Base-by-base conservation (phyloP, 2,329 filamentous ascomycete genomes). In the Colletotrichum sp. region DNA sequence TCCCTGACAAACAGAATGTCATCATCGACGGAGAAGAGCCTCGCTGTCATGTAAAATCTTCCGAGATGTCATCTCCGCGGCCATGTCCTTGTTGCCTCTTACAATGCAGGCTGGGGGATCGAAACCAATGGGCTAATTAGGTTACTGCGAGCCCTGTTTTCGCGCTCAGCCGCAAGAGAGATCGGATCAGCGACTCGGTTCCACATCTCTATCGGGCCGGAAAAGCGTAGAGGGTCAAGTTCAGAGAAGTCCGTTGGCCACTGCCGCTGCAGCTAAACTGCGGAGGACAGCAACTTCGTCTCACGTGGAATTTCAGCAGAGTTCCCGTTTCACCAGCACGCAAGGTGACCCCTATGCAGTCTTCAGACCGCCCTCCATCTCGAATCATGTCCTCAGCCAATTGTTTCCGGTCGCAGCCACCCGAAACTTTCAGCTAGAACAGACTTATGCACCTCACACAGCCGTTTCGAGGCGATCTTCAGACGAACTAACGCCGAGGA, bases 381-480 rank as follows among this genome's bases (percentile, higher is more conserved):
- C 52, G 70, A 60, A 26, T 69, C 59, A 49, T 74, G 57, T 64
- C 68, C 59, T 73, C 44, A 8, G 32, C 18, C 18, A 60, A 18
- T 24, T 65, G 68, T 70, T 75, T 62, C 65, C 26, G 26, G 71
- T 66, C 59, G 32, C 57, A 18, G 49, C 18, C 7, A 39, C 18
- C 34, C 71, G 73, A 74, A 76, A 76, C 70, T 62, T 66, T 12
- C 8, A 34, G 30, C 28, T 30, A 18, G 8, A 55, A 34, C 24
- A 36, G 49, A n/a, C 26, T 74, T 49, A 69, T 69, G 74, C 74
- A 69, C 26, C 74, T 55, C 64, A 49, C 62, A 64, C 30, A 52
- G 44, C 28, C 52, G 73, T 76, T 76, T 73, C 36, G 18, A 24
- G 21, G 60, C 10, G 9, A 13, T 18, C 13, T 66, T 69, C 64